These are phyloP conservation scores for Byssochlamys sp. DNA, from an alignment of 2,329 filamentous ascomycete genomes.

Conservation along the genomic window DNA sequence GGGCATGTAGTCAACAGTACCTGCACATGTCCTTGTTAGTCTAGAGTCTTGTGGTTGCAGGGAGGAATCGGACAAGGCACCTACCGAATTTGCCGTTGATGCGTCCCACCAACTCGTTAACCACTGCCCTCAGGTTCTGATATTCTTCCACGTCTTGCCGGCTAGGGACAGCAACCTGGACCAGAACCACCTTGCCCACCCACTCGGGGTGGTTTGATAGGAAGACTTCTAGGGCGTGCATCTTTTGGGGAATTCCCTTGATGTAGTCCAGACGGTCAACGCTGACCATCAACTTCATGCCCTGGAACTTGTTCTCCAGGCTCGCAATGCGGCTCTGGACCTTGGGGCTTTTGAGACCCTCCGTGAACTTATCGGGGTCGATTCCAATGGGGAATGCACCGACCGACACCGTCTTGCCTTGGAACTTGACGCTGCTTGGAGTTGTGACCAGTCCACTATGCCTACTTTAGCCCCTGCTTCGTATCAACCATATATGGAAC, in stretches of 20 bases:
- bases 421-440: constrained; percentile 85
- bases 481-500: background rate
- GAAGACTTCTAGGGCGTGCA: constrained; percentile 93
- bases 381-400: constrained; percentile 97
- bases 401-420: constrained; percentile 78
- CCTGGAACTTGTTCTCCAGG: constrained; percentile 82
- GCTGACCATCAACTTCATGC: constrained; percentile 90
- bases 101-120: constrained; percentile 90
- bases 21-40: constrained; percentile 24
- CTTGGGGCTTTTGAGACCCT: constrained; percentile 73
- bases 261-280: constrained; percentile 97
- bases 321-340: constrained; percentile 80
- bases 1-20: constrained; percentile 95
- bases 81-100: constrained; percentile 88
- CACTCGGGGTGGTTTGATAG: constrained; percentile 93
- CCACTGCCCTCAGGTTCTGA: constrained; percentile 85
- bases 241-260: constrained; percentile 94
- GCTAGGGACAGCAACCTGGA: constrained; percentile 90
- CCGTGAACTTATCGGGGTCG: constrained; percentile 89
- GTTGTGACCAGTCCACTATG: constrained; percentile 54
- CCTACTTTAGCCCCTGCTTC: constrained; percentile 8
- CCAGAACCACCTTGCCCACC: constrained; percentile 93
- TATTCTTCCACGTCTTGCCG: constrained; percentile 96
- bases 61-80: constrained; percentile 9
- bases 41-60: background rate